Percentiles rank a stretch among this genome's conserved stretches.
Conservation (phyloP, 2,329 filamentous ascomycete species). For the Metarhizium anisopliae region DNA sequence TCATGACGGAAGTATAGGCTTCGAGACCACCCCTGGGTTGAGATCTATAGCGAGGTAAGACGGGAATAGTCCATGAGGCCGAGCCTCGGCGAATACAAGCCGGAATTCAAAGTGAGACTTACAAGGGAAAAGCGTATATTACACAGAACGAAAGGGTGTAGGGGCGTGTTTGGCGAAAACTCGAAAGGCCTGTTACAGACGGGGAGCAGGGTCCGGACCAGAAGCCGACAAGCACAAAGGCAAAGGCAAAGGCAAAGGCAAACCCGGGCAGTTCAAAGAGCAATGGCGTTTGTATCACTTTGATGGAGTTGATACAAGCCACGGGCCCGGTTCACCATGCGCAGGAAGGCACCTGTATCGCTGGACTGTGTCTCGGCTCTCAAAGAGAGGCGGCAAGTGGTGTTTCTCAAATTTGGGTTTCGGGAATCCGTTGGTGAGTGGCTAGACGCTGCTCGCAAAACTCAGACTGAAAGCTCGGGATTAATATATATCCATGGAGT, state of each 20-base stretch:
- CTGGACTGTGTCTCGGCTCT: neutral
- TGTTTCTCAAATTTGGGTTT: neutral
- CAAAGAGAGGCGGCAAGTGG: neutral
- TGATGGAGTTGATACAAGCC: neutral
- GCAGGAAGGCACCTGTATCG: neutral
- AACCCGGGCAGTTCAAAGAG: neutral
- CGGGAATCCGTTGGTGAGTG: neutral
- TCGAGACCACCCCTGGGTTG: neutral
- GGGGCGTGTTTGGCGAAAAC: constrained; percentile 2
- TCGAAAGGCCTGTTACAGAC: neutral
- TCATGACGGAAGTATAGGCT: neutral
- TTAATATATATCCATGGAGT: neutral
- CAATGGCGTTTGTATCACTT: neutral
- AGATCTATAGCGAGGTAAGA: neutral
- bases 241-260: neutral
- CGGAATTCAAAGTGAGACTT: constrained; percentile 1
- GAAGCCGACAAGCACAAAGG: neutral
- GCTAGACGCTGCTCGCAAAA: neutral
- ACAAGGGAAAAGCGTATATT: neutral
- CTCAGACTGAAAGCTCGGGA: neutral
- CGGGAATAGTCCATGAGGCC: constrained; percentile 1
- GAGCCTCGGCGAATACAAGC: constrained; percentile 11
- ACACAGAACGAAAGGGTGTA: constrained; percentile 2
- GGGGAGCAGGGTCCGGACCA: neutral
- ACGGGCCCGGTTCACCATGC: neutral